Base-by-base conservation (phyloP, 148 eudicot genomes). In the Chenopodium formosanum region DNA sequence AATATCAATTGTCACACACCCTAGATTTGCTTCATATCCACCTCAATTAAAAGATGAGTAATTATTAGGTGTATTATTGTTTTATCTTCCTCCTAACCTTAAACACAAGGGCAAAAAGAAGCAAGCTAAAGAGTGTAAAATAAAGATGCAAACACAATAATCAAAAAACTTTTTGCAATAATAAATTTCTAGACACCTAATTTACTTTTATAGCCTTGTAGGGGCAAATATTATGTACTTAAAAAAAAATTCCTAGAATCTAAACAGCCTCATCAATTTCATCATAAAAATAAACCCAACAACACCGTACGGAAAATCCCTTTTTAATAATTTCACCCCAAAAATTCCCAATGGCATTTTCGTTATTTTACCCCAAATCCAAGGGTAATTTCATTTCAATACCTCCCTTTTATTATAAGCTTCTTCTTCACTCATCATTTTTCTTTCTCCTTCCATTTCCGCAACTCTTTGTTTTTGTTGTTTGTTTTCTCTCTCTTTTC, bases 261-360 rank as follows among this genome's bases (percentile, higher is more conserved):
- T 52, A 52, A 74, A 74, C 77, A 74, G 64, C 77, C 77, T 74
- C 77, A 74, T 74, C 77, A 74, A 70, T 22, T 37, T 19, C 74
- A 37, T 40, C 74, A 32, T 34, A 19, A 17, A 12, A 53, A 53
- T 13, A 6, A 46, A 22, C 37, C 34, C 73, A 3, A 12, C 19
- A 11, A 29, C 22, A 27, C 37, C 11, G 75, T 46, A 73, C 75
- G 17, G 20, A 46, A 19, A 23, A 22, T 50, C 27, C 50, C 75
- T 4, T 44, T 47, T 72, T 46, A 2, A 73, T 14, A 0, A 73
- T 17, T 47, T 22, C 53, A 14, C 20, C 7, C 37, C 62, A 12
- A 12, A 56, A 9, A 48, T 48, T 48, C 53, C 12, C 77, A 75
- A 75, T 75, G 78, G 78, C 78, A 75, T 29, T 31, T 1, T 10